These are phyloP conservation scores for Imleria badia DNA, from an alignment of 768 basidiomycete species.

Conservation along the genomic window DNA sequence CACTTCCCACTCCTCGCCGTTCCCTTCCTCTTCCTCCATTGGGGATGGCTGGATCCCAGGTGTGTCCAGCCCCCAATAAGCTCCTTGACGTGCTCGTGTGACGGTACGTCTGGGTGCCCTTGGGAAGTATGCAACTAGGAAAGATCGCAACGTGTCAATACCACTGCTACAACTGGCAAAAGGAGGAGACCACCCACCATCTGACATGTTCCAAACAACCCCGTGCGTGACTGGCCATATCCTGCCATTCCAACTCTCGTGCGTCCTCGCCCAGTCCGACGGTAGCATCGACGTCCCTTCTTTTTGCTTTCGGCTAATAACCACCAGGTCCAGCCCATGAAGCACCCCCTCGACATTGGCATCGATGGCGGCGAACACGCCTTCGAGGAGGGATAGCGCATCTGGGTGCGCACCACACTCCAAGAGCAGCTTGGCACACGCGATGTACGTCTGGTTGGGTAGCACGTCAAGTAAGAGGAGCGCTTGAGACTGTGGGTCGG, in stretches of 20 bases:
- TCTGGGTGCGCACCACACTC: constrained; percentile 73
- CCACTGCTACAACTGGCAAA: too few species aligned
- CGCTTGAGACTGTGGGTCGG: constrained; percentile 37
- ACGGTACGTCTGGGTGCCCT: constrained; percentile 70
- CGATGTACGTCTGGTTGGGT: constrained; percentile 70
- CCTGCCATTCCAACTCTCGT: constrained; percentile 62
- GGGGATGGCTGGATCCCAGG: constrained; percentile 66
- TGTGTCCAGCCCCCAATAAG: constrained; percentile 66
- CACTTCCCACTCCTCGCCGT: constrained; percentile 57
- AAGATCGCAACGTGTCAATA: neutral
- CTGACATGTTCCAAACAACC: constrained; percentile 85
- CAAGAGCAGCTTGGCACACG: constrained; percentile 78
- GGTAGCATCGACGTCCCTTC: constrained; percentile 47
- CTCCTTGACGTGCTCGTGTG: constrained; percentile 75
- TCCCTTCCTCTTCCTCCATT: constrained; percentile 42
- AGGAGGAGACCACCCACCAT: constrained; percentile 45
- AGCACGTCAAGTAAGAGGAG: constrained; percentile 21
- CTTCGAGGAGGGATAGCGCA: constrained; percentile 74
- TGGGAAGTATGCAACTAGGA: constrained; percentile 67
- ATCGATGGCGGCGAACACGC: constrained; percentile 78
- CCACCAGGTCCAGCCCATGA: constrained; percentile 94
- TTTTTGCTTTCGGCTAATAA: constrained; percentile 73
- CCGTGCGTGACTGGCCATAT: constrained; percentile 73
- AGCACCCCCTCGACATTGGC: constrained; percentile 87
- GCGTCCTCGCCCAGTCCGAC: constrained; percentile 34